Evolutionary conservation across 805 yeast species (phyloP), one percentile per base, ranked within the genome.

Genomic region (Clavispora asparagi): DNA sequence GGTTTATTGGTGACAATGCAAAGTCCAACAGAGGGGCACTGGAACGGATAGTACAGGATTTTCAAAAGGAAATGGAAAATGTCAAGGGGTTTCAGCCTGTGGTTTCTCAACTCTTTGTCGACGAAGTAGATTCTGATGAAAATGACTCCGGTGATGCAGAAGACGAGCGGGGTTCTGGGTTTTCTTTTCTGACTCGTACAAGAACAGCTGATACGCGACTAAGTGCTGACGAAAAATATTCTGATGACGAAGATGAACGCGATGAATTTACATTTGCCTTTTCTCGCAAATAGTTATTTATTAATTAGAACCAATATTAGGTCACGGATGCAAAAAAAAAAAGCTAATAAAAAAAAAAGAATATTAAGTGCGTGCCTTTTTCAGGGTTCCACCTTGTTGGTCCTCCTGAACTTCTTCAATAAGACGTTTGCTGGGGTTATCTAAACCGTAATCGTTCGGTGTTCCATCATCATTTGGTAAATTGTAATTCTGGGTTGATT

Each of bases 81-180:
- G 57, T 55, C 4, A 46, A 41, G 25, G 58, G 58, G 2, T 53
- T 19, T 27, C 57, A 51, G 32, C 58, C 57, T 1, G 44, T 47
- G 28, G 23, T 50, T 4, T 41, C 50, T 7, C 55, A 42, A 17
- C 42, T 55, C 2, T 55, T 55, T 33, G 57, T 55, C 12, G 35
- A 29, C 6, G 57, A 51, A 6, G 54, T 36, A 7, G 54, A 36
- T 14, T 16, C 16, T 2, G 40, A 36, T 9, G 36, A 35, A 11
- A 32, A 13, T 3, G 51, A 41, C 13, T 47, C 28, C 13, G 41
- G 46, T 6, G 46, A 26, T 4, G 35, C 23, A 13, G 42, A 39
- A n/a, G 39, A 37, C 7, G 43, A 23, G 9, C 23, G 23, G 5
- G 45, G 39, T 10, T 17, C 42, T 28, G 48, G 33, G 10, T 41